Conservation (phyloP, 495 filamentous ascomycete genomes). For the Clohesyomyces aquaticus region DNA sequence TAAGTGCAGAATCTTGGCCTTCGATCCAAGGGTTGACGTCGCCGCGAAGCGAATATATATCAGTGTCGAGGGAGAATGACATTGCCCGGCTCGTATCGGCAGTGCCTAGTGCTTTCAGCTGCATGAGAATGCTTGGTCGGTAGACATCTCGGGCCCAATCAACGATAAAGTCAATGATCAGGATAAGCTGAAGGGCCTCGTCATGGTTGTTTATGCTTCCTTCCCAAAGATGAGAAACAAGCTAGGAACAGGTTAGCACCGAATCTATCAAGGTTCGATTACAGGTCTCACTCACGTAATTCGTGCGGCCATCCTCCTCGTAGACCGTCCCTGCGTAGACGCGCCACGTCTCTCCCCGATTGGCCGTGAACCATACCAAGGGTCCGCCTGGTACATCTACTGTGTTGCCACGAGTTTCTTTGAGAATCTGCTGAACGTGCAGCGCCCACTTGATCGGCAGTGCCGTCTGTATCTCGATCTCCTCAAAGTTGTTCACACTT, state of each 20-base stretch:
- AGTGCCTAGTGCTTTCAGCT: slow-evolving; percentile 9
- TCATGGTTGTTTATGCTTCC: slow-evolving; percentile 5
- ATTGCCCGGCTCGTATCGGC: neutral
- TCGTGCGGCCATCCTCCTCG: neutral
- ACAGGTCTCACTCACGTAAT: neutral
- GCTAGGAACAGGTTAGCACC: too few species aligned
- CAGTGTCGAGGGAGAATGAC: neutral
- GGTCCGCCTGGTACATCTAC: slow-evolving; percentile 14
- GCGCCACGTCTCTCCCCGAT: slow-evolving; percentile 23
- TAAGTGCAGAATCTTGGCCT: neutral
- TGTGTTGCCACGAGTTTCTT: slow-evolving; percentile 3
- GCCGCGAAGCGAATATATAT: slow-evolving; percentile 15
- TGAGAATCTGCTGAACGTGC: slow-evolving; percentile 3
- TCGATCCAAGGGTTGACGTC: slow-evolving; percentile 19
- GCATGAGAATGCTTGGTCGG: slow-evolving; percentile 7
- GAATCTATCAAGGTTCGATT: too few species aligned
- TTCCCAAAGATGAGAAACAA: slow-evolving; percentile 10
- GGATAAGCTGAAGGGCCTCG: slow-evolving; percentile 17
- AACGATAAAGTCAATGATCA: slow-evolving; percentile 23
- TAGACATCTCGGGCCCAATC: slow-evolving; percentile 20
- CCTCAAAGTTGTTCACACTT: slow-evolving; percentile 18
- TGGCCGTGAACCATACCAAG: slow-evolving; percentile 25
- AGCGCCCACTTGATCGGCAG: slow-evolving; percentile 23
- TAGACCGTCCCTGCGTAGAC: slow-evolving; percentile 16
- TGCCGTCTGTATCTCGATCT: slow-evolving; percentile 30